Evolutionary conservation across 495 filamentous ascomycete species (phyloP), one percentile per base, ranked within the genome.

Genomic region (Achaetomiella virescens): DNA sequence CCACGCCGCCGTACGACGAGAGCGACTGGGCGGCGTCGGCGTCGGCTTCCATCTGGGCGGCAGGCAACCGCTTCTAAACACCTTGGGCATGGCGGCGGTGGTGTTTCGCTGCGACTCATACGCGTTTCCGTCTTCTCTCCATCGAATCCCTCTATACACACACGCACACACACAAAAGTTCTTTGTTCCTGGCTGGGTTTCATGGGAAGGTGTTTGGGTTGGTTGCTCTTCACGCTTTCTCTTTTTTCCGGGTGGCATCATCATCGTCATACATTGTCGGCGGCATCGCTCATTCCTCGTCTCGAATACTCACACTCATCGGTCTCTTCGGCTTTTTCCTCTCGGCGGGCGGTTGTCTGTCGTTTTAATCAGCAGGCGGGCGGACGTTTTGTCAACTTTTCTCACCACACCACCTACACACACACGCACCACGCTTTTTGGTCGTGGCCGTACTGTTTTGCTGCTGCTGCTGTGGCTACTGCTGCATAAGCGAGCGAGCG

Each of bases 1-100:
- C 91, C 24, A 97, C 93, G n/a, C 95, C 95, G 37, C 93, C 93
- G 25, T 95, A 95, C 62, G 76, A 80, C 50, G 91, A 95, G 64
- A 82, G 84, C 55, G 93, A 91, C 68, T 96, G 88, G 91, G 88
- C 84, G 27, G 83, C 84, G n/a, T 83, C 89, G 40, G 84, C 87
- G 18, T 78, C 87, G 22, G 84, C 86, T 5, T 88, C 85, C 72
- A 87, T 89, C 49, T 88, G 88, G 70, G 76, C 86, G 47, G 84
- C 82, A 38, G 82, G 83, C 25, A 79, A 75, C 62, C 75, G 78
- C 48, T 77, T 81, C 61, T 83, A 71, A 64, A 42, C 36, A 41
- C 48, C 41, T 4, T 55, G 17, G 20, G 24, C 37, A 31, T 31
- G 27, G 4, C 8, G 11, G 29, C 18, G 52, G 45, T 21, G 14